Evolutionary conservation across 2,329 filamentous ascomycete genomes (phyloP).

Genomic region (Dactylellina drechsleri): DNA sequence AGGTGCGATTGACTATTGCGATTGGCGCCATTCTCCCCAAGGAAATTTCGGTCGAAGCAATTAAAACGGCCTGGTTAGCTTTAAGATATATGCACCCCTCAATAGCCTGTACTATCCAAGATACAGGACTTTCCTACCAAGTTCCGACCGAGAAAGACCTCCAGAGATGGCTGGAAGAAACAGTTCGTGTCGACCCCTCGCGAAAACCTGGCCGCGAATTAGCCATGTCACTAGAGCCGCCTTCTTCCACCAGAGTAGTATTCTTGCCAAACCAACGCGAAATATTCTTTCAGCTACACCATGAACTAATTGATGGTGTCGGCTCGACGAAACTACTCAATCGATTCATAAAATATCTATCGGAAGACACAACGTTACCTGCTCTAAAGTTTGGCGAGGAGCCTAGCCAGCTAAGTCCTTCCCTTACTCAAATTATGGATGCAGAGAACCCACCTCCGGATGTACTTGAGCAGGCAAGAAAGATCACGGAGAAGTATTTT

Average conservation of each 20-base stretch:
- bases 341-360: conserved; percentile 12
- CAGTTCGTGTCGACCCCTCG: conserved; percentile 1
- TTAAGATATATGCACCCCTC: conserved; percentile 11
- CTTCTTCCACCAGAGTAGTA: background rate
- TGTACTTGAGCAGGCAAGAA: background rate
- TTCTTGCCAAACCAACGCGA: conserved; percentile 14
- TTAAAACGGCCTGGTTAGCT: conserved; percentile 12
- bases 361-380: background rate
- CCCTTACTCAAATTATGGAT: conserved; percentile 6
- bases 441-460: background rate
- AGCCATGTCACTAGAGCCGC: background rate
- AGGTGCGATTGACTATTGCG: conserved; percentile 8
- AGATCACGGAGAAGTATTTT: background rate
- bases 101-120: conserved; percentile 16
- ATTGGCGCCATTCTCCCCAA: conserved; percentile 12
- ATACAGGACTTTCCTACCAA: conserved; percentile 9
- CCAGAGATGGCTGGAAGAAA: conserved; percentile 17
- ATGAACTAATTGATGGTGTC: conserved; percentile 16
- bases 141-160: conserved; percentile 2
- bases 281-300: conserved; percentile 10
- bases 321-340: conserved; percentile 21
- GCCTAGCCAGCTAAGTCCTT: conserved; percentile 1
- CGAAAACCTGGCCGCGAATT: conserved; percentile 24
- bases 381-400: conserved; percentile 1
- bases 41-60: background rate